Evolutionary conservation across 805 yeast species (phyloP).

Genomic region (Nakazawaea peltata): DNA sequence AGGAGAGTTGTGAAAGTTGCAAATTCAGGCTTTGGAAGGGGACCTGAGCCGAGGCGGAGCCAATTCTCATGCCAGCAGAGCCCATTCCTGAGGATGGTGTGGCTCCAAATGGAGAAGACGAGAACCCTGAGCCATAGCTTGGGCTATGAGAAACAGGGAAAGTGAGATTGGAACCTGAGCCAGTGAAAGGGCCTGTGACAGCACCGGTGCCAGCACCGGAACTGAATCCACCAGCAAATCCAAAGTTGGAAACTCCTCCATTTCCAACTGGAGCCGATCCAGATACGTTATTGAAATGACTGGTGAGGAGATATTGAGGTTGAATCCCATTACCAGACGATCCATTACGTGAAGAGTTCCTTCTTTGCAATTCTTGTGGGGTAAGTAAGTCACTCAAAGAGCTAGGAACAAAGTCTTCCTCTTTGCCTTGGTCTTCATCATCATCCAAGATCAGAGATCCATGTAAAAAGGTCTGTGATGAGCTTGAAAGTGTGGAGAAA

Average conservation of each 20-base stretch:
- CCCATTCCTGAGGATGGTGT: too few species aligned
- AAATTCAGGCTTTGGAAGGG: too few species aligned
- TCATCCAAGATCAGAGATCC: slow-evolving; percentile 8
- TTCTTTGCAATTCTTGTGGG: slow-evolving; percentile 67
- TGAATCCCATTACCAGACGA: too few species aligned
- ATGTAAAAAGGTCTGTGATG: neutral
- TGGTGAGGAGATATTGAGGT: too few species aligned
- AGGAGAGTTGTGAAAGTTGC: neutral
- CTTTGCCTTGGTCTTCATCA: slow-evolving; percentile 36
- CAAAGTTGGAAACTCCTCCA: neutral
- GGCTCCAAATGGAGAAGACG: too few species aligned
- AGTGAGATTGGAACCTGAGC: neutral
- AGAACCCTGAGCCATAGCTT: too few species aligned
- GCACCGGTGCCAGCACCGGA: neutral
- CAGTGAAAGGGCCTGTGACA: too few species aligned
- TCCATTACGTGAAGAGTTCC: slow-evolving; percentile 45
- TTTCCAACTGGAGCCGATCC: too few species aligned
- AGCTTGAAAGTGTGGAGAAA: neutral
- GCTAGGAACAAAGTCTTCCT: slow-evolving; percentile 77
- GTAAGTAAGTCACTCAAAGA: slow-evolving; percentile 74
- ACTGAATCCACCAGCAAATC: too few species aligned
- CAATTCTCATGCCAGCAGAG: too few species aligned
- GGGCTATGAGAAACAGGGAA: neutral
- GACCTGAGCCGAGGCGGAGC: too few species aligned
- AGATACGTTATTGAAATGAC: too few species aligned